Conservation (phyloP, 345 rosid species). For the Corchorus olitorius region DNA sequence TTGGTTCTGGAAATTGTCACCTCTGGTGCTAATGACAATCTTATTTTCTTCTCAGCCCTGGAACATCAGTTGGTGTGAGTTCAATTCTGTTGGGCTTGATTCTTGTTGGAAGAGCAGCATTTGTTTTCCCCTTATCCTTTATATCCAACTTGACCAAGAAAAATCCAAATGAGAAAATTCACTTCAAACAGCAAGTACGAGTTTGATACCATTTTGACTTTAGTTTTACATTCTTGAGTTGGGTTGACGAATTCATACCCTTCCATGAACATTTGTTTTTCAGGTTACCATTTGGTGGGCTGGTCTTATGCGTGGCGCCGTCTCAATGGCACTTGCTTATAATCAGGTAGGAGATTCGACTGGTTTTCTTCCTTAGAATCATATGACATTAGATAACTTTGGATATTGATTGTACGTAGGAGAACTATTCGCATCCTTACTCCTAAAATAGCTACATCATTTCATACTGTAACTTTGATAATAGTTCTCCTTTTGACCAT, state of each 20-base stretch:
- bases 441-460: background rate
- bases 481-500: background rate
- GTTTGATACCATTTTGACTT: slow-evolving; percentile 13
- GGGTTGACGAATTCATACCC: background rate
- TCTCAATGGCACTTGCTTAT: slow-evolving; percentile 98
- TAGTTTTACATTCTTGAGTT: background rate
- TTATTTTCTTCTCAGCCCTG: slow-evolving; percentile 58
- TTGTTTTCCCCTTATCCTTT: slow-evolving; percentile 83
- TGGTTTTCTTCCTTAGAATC: background rate
- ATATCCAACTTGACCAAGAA: slow-evolving; percentile 85
- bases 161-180: slow-evolving; percentile 51
- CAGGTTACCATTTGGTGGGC: slow-evolving; percentile 98
- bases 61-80: slow-evolving; percentile 72
- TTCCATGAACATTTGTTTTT: slow-evolving; percentile 20
- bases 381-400: background rate
- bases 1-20: background rate
- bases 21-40: background rate
- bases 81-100: slow-evolving; percentile 77
- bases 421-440: no score
- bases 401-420: background rate
- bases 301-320: slow-evolving; percentile 97
- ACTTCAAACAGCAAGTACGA: slow-evolving; percentile 68
- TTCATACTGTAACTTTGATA: background rate
- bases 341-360: slow-evolving; percentile 58
- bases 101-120: slow-evolving; percentile 87